These are phyloP conservation scores for Polygonum aviculare DNA, from an alignment of 148 eudicot species.

Conservation along the genomic window DNA sequence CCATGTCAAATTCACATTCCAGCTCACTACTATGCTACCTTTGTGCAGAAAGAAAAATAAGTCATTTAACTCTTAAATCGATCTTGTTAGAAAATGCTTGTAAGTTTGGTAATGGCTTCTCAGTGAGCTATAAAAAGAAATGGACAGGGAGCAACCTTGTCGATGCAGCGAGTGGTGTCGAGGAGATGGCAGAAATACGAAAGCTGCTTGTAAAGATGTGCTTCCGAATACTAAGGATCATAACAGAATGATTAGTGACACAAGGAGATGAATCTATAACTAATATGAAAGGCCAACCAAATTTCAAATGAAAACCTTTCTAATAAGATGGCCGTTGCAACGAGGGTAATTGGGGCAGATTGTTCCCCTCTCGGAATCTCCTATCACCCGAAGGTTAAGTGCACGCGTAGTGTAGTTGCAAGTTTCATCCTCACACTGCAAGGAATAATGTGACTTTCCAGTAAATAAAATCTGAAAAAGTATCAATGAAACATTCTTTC, in stretches of 20 bases:
- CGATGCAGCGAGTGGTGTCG: slow-evolving; percentile 66
- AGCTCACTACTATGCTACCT: too few species aligned
- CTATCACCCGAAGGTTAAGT: slow-evolving; percentile 69
- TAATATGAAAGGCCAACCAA: neutral
- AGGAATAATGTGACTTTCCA: neutral
- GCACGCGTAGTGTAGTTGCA: slow-evolving; percentile 87
- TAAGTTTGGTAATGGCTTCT: too few species aligned
- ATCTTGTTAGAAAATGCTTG: neutral
- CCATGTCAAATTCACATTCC: too few species aligned
- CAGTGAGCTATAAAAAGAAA: neutral
- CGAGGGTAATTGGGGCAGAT: slow-evolving; percentile 90
- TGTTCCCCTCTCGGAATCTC: slow-evolving; percentile 95
- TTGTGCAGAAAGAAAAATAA: too few species aligned
- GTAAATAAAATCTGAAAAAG: neutral
- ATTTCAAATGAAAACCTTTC: slow-evolving; percentile 49
- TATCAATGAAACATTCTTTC: neutral
- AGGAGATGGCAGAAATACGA: slow-evolving; percentile 73
- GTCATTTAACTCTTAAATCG: too few species aligned
- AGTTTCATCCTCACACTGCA: slow-evolving; percentile 96
- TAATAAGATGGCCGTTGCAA: slow-evolving; percentile 75
- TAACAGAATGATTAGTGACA: neutral
- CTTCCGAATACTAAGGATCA: slow-evolving; percentile 63
- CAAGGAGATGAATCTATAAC: neutral
- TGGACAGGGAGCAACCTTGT: slow-evolving; percentile 41
- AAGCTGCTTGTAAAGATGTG: slow-evolving; percentile 85